Percentiles rank a stretch among this genome's conserved stretches.
Evolutionary conservation across 129 eudicot genomes (phyloP).

Genomic region (Calendula officinalis): DNA sequence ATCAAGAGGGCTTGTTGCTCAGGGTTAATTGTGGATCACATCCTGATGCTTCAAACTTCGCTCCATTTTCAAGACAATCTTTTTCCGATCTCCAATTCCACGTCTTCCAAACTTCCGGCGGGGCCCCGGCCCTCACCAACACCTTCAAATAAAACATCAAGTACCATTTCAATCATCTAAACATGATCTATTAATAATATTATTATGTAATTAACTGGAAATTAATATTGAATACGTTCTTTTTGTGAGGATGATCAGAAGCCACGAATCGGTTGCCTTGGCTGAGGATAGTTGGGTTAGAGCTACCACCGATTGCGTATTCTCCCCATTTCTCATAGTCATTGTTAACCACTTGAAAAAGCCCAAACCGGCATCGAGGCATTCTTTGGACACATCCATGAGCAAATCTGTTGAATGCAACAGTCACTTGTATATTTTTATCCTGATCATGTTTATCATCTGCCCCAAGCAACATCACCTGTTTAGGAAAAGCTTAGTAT

Average conservation of each 20-base stretch:
- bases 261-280: conserved; percentile 47
- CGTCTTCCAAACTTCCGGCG: conserved; percentile 24
- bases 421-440: conserved; percentile 25
- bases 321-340: conserved; percentile 38
- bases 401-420: conserved; percentile 37
- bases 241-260: conserved; percentile 8
- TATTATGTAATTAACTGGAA: too few relatives aligned
- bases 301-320: conserved; percentile 44
- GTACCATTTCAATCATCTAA: background rate
- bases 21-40: conserved; percentile 5
- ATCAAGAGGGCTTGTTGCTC: conserved; percentile 18
- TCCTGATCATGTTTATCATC: conserved; percentile 17
- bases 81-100: conserved; percentile 51
- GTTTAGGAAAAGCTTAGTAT: background rate
- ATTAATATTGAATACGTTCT: conserved; percentile 16
- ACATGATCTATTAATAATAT: too few relatives aligned
- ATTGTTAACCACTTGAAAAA: conserved; percentile 39
- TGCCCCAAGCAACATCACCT: conserved; percentile 42
- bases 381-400: conserved; percentile 32
- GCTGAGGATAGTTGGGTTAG: conserved; percentile 31
- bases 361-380: conserved; percentile 38
- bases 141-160: conserved; percentile 2
- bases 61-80: conserved; percentile 42
- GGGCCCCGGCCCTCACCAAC: conserved; percentile 14
- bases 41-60: conserved; percentile 32